Evolutionary conservation across 768 basidiomycete species (phyloP), one percentile per base, ranked within the genome.

Genomic region (Suillus placidus): DNA sequence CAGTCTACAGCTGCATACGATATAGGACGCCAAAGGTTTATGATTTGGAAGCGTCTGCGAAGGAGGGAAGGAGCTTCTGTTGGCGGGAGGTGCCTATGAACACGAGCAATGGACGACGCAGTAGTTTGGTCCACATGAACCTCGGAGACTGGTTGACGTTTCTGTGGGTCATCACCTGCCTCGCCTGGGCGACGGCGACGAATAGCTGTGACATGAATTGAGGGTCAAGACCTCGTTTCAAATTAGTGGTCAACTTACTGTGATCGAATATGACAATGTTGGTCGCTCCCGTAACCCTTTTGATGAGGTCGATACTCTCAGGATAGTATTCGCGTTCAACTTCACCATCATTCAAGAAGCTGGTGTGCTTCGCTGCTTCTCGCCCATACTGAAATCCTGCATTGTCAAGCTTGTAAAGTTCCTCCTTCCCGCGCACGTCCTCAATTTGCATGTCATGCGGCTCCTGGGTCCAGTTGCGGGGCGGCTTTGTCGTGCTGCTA

Each of bases 11-110:
- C 83, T 2, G 78, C 68, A 65, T 82, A 73, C 20, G 75, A 69
- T 69, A 86, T 83, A 1, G 85, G 85, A 26, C 85, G 79, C 85
- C 85, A 86, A 64, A 86, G 72, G 71, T 85, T 85, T 66, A 86
- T 79, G 67, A 86, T 82, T 68, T 85, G 83, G 73, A 83, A 85
- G 65, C 84, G 82, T 30, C 76, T 72, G 66, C 78, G 71, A 42
- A 84, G 77, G 58, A 84, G 69, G 51, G 40, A 72, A 67, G 76
- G 76, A 0, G 76, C 82, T 47, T 84, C 82, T 55, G 70, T 74
- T 2, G 73, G 62, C 0, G 83, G 81, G 14, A 83, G 77, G 67
- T 85, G 83, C 42, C 77, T 78, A 42, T 77, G 73, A 16, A 85
- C 84, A 5, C 82, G 79, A 9, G 78, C 79, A 26, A 74, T 69